Evolutionary conservation across 495 filamentous ascomycete genomes (phyloP).

Genomic region (Penicillium crystallinum): DNA sequence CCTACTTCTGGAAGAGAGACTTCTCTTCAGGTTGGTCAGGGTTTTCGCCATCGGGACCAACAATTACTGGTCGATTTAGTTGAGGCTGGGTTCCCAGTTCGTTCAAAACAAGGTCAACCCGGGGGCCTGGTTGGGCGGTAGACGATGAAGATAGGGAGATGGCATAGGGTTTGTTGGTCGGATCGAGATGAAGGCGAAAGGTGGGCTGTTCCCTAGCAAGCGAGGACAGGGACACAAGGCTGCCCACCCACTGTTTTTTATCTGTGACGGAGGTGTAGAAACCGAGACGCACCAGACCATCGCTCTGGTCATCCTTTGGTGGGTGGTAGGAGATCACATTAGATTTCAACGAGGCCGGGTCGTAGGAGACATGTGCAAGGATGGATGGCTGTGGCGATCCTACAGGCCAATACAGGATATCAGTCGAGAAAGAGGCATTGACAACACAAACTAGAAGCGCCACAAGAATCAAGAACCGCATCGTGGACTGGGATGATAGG

Average conservation of each 20-base stretch:
- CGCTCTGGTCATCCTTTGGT: constrained; percentile 13
- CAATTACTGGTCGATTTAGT: constrained; percentile 39
- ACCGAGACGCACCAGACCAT: constrained; percentile 34
- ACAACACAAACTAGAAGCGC: constrained; percentile 13
- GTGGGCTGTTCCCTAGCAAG: constrained; percentile 23
- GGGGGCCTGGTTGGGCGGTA: constrained; percentile 1
- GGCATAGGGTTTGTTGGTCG: constrained; percentile 34
- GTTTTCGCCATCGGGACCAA: constrained; percentile 35
- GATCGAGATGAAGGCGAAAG: constrained; percentile 34
- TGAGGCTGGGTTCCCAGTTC: constrained; percentile 32
- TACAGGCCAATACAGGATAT: constrained; percentile 41
- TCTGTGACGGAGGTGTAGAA: constrained; percentile 28
- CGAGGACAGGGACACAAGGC: constrained; percentile 29
- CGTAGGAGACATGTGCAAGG: constrained; percentile 39
- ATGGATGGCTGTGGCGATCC: constrained; percentile 30
- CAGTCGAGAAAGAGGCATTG: constrained; percentile 23
- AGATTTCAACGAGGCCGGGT: constrained; percentile 26
- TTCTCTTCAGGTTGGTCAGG: constrained; percentile 37
- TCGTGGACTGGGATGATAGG: too few species aligned
- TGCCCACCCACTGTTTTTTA: constrained; percentile 39
- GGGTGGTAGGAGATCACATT: constrained; percentile 34
- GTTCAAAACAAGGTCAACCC: constrained; percentile 26
- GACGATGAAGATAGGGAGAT: constrained; percentile 25
- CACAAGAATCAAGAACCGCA: constrained; percentile 26
- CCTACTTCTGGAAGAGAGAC: constrained; percentile 45